These are phyloP conservation scores for Erigeron philadelphicus DNA, from an alignment of 140 eudicot species.

Conservation along the genomic window DNA sequence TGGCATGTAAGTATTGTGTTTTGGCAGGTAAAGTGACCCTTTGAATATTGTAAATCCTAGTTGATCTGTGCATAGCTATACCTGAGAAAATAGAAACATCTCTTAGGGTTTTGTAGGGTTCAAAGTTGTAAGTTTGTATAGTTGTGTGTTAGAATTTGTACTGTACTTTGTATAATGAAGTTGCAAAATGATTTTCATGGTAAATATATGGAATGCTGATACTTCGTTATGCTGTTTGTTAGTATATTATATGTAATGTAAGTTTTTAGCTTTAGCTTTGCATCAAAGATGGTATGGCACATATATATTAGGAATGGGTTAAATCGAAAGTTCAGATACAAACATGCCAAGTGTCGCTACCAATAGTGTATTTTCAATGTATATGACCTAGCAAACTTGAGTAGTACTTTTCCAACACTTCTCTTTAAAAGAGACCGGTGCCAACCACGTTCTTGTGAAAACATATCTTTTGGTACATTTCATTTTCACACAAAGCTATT, in stretches of 20 bases:
- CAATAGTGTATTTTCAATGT: background rate
- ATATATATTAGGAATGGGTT: background rate
- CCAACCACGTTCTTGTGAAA: background rate
- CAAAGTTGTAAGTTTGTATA: conserved; percentile 19
- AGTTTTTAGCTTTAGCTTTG: background rate
- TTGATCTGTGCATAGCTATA: conserved; percentile 18
- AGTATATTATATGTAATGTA: background rate
- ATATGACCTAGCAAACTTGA: background rate
- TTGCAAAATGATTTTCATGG: background rate
- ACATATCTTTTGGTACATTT: background rate
- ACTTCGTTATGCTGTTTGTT: background rate
- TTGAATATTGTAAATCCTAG: conserved; percentile 24
- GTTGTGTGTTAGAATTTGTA: conserved; percentile 13
- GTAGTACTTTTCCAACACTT: background rate
- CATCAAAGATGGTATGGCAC: background rate
- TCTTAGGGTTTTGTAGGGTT: conserved; percentile 20
- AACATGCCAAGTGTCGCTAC: background rate
- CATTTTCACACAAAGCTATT: conserved; percentile 12
- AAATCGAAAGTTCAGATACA: background rate
- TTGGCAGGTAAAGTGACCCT: conserved; percentile 18
- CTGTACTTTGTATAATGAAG: conserved; percentile 16
- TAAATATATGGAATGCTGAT: background rate
- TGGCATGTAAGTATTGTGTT: conserved; percentile 19
- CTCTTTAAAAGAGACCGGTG: background rate
- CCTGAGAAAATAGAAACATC: conserved; percentile 14